phyloP scores from a whole-genome alignment of 164 flowering plant species.

The Echeveria elegans region DNA sequence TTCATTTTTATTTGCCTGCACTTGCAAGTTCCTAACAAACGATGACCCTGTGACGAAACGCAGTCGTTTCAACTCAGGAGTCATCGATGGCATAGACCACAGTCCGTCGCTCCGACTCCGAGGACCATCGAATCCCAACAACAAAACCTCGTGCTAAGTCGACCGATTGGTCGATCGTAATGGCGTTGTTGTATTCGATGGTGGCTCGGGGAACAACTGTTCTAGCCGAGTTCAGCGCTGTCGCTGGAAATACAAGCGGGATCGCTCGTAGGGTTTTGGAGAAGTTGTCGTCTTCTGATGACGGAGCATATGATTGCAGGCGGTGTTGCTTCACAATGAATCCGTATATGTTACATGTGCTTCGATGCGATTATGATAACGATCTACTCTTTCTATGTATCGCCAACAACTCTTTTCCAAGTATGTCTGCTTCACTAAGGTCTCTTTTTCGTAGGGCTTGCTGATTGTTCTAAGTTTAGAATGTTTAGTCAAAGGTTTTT shows the following conservation, averaged over 20 bases:
- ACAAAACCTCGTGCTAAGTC: not conserved
- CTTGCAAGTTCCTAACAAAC: too few species aligned
- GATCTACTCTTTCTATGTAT: conserved; percentile 66
- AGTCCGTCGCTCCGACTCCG: too few species aligned
- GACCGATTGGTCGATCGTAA: conserved; percentile 12
- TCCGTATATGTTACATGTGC: conserved; percentile 78
- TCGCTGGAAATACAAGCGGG: conserved; percentile 78
- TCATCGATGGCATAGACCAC: too few species aligned
- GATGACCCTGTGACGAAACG: too few species aligned
- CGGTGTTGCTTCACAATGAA: conserved; percentile 87
- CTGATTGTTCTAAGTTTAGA: too few species aligned
- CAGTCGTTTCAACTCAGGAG: too few species aligned
- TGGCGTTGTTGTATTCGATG: conserved; percentile 89
- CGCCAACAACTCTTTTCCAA: conserved; percentile 90
- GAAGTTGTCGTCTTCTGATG: conserved; percentile 43
- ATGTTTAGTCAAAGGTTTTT: too few species aligned
- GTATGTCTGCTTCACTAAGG: conserved; percentile 29
- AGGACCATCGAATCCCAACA: not conserved
- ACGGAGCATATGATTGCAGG: too few species aligned
- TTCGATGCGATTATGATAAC: conserved; percentile 69
- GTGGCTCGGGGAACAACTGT: conserved; percentile 79
- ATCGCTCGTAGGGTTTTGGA: conserved; percentile 73
- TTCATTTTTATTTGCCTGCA: too few species aligned
- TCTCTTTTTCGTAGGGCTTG: too few species aligned
- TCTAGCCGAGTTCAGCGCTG: conserved; percentile 87